Percentiles rank a stretch among this genome's conserved stretches.
phyloP scores from a whole-genome alignment of 495 filamentous ascomycete genomes.

The Talaromyces ruber region DNA sequence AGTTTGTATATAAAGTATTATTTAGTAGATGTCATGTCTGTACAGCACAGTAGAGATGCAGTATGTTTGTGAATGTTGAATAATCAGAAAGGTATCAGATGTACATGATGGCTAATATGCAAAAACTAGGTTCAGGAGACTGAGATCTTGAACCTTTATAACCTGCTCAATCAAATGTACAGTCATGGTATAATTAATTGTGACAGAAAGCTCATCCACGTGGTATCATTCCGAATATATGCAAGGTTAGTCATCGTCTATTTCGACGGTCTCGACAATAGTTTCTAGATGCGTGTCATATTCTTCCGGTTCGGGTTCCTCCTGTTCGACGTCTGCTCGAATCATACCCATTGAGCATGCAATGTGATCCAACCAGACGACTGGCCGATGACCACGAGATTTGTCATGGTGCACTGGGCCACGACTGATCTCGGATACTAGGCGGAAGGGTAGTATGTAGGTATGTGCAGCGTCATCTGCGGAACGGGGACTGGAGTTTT shows the following conservation, averaged over 20 bases:
- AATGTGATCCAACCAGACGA: constrained; percentile 28
- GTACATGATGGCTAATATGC: not conserved
- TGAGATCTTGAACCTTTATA: not conserved
- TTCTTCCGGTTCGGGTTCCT: not conserved
- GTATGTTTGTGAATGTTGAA: not conserved
- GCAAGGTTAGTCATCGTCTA: not conserved
- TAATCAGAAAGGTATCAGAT: not conserved
- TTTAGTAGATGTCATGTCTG: not conserved
- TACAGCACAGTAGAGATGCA: not conserved
- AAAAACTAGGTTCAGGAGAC: not conserved
- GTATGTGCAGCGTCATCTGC: not conserved
- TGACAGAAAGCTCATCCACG: not conserved
- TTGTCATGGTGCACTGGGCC: constrained; percentile 9
- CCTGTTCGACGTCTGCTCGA: constrained; percentile 11
- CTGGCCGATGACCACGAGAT: constrained; percentile 14
- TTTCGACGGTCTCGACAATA: not conserved
- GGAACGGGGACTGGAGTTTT: not conserved
- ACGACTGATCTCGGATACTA: constrained; percentile 20
- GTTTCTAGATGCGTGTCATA: not conserved
- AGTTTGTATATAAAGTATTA: constrained; percentile 2
- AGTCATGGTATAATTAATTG: not conserved
- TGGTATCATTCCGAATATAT: not conserved
- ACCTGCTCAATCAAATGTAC: not conserved
- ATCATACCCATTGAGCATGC: constrained; percentile 31
- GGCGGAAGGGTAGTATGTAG: constrained; percentile 16